A percentile compares a stretch with the other conserved stretches of the same genome.
Evolutionary conservation across 2,329 filamentous ascomycete genomes (phyloP).

Genomic region (Taxawa tesnikishii): DNA sequence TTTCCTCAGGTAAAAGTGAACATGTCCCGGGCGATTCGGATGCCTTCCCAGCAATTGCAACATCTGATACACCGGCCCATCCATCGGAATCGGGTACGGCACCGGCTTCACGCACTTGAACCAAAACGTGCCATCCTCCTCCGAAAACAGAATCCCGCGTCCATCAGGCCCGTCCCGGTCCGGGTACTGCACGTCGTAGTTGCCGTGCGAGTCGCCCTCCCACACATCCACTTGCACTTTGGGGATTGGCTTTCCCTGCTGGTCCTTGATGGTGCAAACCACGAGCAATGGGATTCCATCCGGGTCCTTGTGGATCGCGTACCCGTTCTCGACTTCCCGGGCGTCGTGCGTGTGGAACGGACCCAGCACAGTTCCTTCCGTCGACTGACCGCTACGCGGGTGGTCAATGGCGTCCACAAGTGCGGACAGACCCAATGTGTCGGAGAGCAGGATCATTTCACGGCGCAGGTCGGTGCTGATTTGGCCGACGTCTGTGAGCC

Average conservation of each 20-base stretch:
- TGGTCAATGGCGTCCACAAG: conserved; percentile 17
- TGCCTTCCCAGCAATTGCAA: conserved; percentile 12
- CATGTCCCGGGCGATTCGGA: conserved; percentile 14
- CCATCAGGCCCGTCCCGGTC: conserved; percentile 13
- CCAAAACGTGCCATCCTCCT: conserved; percentile 13
- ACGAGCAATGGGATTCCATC: conserved; percentile 12
- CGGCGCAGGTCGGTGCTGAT: conserved; percentile 58
- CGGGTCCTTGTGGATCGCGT: conserved; percentile 11
- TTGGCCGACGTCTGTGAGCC: conserved; percentile 58
- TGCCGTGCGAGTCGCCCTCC: conserved; percentile 17
- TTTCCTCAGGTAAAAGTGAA: conserved; percentile 15
- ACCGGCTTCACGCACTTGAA: conserved; percentile 17
- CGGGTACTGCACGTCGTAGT: conserved; percentile 17
- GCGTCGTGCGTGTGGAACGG: conserved; percentile 19
- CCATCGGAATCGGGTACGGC: conserved; percentile 16
- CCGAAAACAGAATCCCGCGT: conserved; percentile 12
- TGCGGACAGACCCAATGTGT: conserved; percentile 14
- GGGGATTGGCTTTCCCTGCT: conserved; percentile 11
- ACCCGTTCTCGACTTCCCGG: conserved; percentile 11
- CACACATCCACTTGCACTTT: conserved; percentile 11
- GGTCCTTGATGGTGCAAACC: conserved; percentile 13
- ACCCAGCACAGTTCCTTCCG: conserved; percentile 17
- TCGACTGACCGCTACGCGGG: conserved; percentile 9
- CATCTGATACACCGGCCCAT: conserved; percentile 14
- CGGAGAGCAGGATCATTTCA: conserved; percentile 18